A percentile compares a stretch with the other conserved stretches of the same genome.
phyloP scores from a whole-genome alignment of 2,329 filamentous ascomycete species.

The Arthrinium puccinioides region DNA sequence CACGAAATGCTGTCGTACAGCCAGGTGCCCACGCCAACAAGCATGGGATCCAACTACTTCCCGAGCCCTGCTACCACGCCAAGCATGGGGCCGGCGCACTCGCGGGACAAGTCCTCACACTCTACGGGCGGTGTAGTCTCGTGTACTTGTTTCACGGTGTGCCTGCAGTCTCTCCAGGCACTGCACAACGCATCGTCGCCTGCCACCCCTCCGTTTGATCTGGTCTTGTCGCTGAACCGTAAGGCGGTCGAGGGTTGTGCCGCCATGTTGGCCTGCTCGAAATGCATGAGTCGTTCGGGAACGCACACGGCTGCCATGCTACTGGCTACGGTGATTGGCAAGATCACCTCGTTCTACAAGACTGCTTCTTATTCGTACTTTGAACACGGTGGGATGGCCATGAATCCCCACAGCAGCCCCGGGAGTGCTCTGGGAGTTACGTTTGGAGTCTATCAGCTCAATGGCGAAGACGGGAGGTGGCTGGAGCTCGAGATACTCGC shows the following conservation, averaged over 20 bases:
- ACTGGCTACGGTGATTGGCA: conserved; percentile 40
- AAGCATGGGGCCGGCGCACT: conserved; percentile 20
- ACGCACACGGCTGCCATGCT: conserved; percentile 40
- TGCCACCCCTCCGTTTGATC: conserved; percentile 31
- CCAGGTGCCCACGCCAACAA: conserved; percentile 26
- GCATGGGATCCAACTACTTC: conserved; percentile 28
- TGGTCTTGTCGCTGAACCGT: conserved; percentile 36
- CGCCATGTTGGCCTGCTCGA: conserved; percentile 35
- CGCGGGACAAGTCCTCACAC: conserved; percentile 21
- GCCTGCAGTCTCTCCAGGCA: conserved; percentile 37
- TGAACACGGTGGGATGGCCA: conserved; percentile 17
- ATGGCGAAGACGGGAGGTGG: conserved; percentile 37
- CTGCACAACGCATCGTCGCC: conserved; percentile 37
- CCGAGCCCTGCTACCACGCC: conserved; percentile 32
- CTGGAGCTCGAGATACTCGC: conserved; percentile 39
- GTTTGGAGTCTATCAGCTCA: conserved; percentile 36
- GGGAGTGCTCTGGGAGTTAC: conserved; percentile 27
- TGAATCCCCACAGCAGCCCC: conserved; percentile 7
- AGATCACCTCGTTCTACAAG: conserved; percentile 39
- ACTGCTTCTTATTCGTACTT: conserved; percentile 32
- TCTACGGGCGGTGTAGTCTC: conserved; percentile 18
- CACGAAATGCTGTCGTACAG: conserved; percentile 26
- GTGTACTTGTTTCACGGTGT: conserved; percentile 39
- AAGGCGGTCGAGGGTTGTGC: conserved; percentile 42
- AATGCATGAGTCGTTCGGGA: conserved; percentile 35